Evolutionary conservation across 2,329 filamentous ascomycete genomes (phyloP).

Genomic region (Pseudogymnoascus pannorum): DNA sequence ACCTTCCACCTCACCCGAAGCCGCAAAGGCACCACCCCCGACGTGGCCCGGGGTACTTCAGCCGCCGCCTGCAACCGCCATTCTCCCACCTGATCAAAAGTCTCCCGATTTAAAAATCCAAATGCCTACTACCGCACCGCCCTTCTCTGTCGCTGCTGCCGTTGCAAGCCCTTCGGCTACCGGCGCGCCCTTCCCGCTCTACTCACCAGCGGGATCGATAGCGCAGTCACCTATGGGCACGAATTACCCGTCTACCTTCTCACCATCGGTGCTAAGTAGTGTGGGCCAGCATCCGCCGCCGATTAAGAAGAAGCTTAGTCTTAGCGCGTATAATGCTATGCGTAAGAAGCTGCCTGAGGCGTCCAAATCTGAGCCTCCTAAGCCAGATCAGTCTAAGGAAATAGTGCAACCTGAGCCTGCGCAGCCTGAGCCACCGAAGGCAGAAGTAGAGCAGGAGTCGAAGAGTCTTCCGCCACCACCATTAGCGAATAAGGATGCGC

Average conservation of each 20-base stretch:
- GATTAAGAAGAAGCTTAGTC: conserved; percentile 58
- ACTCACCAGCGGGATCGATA: conserved; percentile 38
- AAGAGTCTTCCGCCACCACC: neutral
- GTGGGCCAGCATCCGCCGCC: conserved; percentile 46
- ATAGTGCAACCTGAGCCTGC: too few relatives aligned
- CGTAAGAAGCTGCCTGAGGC: conserved; percentile 31
- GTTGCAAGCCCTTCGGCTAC: conserved; percentile 9
- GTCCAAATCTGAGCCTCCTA: conserved; percentile 16
- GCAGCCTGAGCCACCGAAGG: neutral
- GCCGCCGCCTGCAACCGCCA: neutral
- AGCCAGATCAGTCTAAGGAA: neutral
- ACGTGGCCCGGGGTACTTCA: conserved; percentile 21
- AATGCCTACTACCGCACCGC: conserved; percentile 45
- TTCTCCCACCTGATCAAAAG: conserved; percentile 12
- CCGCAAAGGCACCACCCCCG: conserved; percentile 27
- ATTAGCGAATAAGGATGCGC: neutral
- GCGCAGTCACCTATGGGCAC: conserved; percentile 45
- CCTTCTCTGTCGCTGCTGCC: conserved; percentile 37
- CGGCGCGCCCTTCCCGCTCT: conserved; percentile 24
- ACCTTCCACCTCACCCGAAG: conserved; percentile 16
- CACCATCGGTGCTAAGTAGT: conserved; percentile 36
- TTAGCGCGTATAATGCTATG: conserved; percentile 57
- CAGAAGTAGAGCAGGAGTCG: neutral
- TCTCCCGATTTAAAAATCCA: conserved; percentile 37
- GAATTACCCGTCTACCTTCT: conserved; percentile 37